Percentiles rank a stretch among this genome's conserved stretches.
Evolutionary conservation across 164 flowering plant genomes (phyloP).

Genomic region (Annona cherimola): DNA sequence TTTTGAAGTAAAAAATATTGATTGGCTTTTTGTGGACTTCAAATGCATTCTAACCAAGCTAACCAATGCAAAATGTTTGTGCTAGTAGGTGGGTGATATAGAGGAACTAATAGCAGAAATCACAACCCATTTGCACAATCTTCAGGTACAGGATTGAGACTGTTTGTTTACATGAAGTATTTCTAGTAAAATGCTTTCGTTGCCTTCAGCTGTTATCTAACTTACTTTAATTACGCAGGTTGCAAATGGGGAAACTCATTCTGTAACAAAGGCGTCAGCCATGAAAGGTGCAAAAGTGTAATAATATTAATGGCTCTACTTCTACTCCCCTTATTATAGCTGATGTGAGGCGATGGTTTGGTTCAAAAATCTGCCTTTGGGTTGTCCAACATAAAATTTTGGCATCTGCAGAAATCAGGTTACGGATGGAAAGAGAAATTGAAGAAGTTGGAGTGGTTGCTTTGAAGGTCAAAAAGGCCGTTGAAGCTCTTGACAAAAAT

Average conservation of each 20-base stretch:
- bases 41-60: no score
- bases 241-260: slow-evolving; percentile 75
- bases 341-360: neutral
- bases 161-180: no score
- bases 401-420: slow-evolving; percentile 51
- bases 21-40: neutral
- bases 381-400: neutral
- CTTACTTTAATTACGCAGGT: slow-evolving; percentile 32
- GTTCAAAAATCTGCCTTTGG: neutral
- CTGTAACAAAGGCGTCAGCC: slow-evolving; percentile 64
- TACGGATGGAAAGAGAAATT: slow-evolving; percentile 68
- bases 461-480: slow-evolving; percentile 45
- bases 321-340: neutral
- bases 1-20: neutral
- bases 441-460: slow-evolving; percentile 80
- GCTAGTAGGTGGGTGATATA: slow-evolving; percentile 47
- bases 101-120: slow-evolving; percentile 60
- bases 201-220: neutral
- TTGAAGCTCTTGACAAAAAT: slow-evolving; percentile 66
- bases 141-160: neutral
- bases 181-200: neutral
- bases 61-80: neutral
- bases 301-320: neutral
- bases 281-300: slow-evolving; percentile 61
- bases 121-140: slow-evolving; percentile 27